These are phyloP conservation scores for Hemileccinum rubropunctum DNA, from an alignment of 768 basidiomycete genomes.

Conservation along the genomic window DNA sequence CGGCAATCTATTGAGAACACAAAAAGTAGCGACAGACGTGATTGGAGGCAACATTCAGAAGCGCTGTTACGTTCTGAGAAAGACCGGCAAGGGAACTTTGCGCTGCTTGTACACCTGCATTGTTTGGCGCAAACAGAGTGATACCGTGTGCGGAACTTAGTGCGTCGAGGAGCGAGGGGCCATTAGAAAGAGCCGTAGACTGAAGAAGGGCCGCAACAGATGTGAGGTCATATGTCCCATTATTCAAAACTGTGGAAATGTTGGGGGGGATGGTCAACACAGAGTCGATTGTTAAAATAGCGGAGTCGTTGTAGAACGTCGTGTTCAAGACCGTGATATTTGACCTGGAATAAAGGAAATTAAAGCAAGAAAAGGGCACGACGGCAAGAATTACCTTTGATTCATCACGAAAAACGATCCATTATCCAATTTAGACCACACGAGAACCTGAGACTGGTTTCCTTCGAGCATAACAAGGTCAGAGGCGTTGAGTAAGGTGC, in stretches of 20 bases:
- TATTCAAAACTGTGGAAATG: constrained; percentile 39
- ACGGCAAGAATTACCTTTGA: constrained; percentile 36
- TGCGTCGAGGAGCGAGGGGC: constrained; percentile 25
- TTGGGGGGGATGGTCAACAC: constrained; percentile 54
- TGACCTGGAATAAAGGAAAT: constrained; percentile 15
- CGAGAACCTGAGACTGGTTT: constrained; percentile 54
- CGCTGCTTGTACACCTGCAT: constrained; percentile 44
- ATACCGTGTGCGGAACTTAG: constrained; percentile 46
- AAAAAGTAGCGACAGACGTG: constrained; percentile 43
- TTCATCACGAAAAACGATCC: constrained; percentile 48
- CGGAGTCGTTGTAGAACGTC: constrained; percentile 37
- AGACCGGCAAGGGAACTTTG: constrained; percentile 33
- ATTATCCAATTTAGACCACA: constrained; percentile 38
- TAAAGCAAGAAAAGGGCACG: neutral
- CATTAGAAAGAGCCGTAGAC: constrained; percentile 21
- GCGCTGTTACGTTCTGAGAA: constrained; percentile 43
- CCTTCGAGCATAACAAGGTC: constrained; percentile 54
- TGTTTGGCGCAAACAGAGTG: constrained; percentile 66
- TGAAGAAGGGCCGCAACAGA: constrained; percentile 19
- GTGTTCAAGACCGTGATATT: constrained; percentile 39
- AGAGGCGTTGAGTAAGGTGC: constrained; percentile 56
- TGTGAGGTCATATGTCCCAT: constrained; percentile 39
- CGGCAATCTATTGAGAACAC: neutral
- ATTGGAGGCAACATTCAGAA: constrained; percentile 50
- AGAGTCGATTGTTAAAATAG: constrained; percentile 47